Evolutionary conservation across 176 grass and related monocot species (phyloP).

Genomic region (Musa troglodytarum): DNA sequence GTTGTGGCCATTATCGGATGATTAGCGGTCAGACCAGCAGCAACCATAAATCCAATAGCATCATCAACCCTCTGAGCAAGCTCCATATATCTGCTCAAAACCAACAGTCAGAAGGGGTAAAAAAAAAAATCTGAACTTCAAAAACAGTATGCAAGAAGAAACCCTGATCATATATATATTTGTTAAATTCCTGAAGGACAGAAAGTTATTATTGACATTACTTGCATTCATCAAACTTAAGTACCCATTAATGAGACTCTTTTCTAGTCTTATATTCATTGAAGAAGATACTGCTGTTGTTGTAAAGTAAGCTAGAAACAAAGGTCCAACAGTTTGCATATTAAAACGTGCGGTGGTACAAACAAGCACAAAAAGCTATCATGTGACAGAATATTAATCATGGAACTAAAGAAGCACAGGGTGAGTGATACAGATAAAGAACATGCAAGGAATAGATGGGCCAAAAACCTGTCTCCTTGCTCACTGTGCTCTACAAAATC

Average conservation of each 20-base stretch:
- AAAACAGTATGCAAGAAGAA: background rate
- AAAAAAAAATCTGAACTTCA: background rate
- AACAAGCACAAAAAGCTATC: background rate
- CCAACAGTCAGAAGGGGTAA: background rate
- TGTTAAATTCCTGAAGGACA: background rate
- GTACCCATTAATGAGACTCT: background rate
- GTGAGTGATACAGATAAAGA: background rate
- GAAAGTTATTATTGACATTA: background rate
- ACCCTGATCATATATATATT: background rate
- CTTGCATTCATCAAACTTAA: background rate
- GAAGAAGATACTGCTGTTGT: background rate
- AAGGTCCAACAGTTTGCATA: too few relatives aligned
- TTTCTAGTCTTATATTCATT: background rate
- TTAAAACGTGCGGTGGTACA: too few relatives aligned
- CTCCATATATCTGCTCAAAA: slow-evolving; percentile 6
- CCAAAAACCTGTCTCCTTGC: slow-evolving; percentile 10
- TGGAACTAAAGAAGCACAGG: too few relatives aligned
- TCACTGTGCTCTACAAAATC: slow-evolving; percentile 13
- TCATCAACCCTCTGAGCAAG: slow-evolving; percentile 18
- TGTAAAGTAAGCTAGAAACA: too few relatives aligned
- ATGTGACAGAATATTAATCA: background rate
- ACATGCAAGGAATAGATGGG: background rate
- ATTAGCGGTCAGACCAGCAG: slow-evolving; percentile 7
- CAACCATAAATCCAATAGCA: slow-evolving; percentile 19
- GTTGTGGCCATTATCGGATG: slow-evolving; percentile 15